Conservation (phyloP, 768 basidiomycete species). For the Trametes cubensis region DNA sequence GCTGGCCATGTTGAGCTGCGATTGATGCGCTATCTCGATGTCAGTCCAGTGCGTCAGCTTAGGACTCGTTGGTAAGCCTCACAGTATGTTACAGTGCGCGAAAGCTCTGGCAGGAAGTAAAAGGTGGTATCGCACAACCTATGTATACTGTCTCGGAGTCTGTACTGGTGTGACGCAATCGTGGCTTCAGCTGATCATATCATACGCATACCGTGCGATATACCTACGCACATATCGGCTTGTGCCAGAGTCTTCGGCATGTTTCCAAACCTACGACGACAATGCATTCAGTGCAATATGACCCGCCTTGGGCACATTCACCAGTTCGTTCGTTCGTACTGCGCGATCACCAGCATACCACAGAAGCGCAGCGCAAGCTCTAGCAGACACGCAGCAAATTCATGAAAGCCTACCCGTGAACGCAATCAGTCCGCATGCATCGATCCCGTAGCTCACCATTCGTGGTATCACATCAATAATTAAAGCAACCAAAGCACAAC, state of each 20-base stretch:
- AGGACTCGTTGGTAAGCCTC: background rate
- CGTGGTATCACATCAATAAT: slow-evolving; percentile 2
- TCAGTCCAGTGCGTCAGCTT: background rate
- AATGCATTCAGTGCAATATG: too few relatives aligned
- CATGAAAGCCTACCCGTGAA: too few relatives aligned
- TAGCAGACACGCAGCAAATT: too few relatives aligned
- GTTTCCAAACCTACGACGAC: background rate
- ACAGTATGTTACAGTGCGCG: background rate
- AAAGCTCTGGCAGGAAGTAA: background rate
- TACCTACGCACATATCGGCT: background rate
- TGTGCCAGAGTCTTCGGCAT: background rate
- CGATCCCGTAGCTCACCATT: background rate
- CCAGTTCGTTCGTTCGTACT: too few relatives aligned
- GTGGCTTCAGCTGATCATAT: background rate
- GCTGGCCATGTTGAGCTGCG: background rate
- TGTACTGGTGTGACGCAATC: slow-evolving; percentile 1
- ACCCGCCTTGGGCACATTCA: too few relatives aligned
- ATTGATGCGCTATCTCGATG: background rate
- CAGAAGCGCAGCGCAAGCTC: too few relatives aligned
- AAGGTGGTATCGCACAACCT: background rate
- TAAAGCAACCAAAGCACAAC: slow-evolving; percentile 2
- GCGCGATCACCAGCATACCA: too few relatives aligned
- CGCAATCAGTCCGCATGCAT: too few relatives aligned
- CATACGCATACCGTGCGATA: background rate
- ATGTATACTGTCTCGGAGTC: background rate